phyloP scores from a whole-genome alignment of 2,329 filamentous ascomycete genomes.

The Calonectria crousiana region DNA sequence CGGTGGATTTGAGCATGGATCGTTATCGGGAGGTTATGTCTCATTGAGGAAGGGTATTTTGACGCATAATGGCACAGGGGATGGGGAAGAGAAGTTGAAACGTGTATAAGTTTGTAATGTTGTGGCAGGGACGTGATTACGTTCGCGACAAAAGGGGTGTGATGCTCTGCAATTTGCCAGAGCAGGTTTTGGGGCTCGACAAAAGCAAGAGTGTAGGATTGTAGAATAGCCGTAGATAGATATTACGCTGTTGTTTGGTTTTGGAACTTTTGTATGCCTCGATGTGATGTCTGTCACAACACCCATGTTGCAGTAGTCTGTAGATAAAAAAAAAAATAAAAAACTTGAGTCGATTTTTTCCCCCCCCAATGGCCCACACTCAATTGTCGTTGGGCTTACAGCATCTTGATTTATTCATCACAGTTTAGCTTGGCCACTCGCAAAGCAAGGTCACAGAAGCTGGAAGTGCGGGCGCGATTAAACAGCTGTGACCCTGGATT shows the following conservation, averaged over 20 bases:
- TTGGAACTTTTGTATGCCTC: not conserved
- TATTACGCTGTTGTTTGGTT: conserved; percentile 9
- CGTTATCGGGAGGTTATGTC: conserved; percentile 77
- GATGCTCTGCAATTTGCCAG: conserved; percentile 14
- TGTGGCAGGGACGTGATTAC: conserved; percentile 28
- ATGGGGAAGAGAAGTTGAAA: not conserved
- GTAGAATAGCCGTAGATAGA: conserved; percentile 44
- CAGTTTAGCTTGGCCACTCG: too few species aligned
- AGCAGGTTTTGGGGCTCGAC: conserved; percentile 9
- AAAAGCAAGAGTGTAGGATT: conserved; percentile 30
- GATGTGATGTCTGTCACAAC: not conserved
- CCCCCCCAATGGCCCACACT: not conserved
- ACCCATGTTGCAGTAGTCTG: not conserved
- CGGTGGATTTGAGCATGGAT: conserved; percentile 75
- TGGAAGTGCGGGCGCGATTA: not conserved
- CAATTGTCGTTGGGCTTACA: not conserved
- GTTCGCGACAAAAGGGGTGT: conserved; percentile 14
- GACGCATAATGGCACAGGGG: conserved; percentile 13
- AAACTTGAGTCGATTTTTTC: too few species aligned
- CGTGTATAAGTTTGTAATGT: conserved; percentile 31
- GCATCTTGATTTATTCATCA: not conserved
- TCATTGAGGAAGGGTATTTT: conserved; percentile 41
- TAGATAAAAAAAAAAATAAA: too few species aligned
- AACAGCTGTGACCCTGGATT: not conserved
- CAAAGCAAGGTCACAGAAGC: not conserved